Conservation (phyloP, 768 basidiomycete species). For the Leccinum barrowsii region DNA sequence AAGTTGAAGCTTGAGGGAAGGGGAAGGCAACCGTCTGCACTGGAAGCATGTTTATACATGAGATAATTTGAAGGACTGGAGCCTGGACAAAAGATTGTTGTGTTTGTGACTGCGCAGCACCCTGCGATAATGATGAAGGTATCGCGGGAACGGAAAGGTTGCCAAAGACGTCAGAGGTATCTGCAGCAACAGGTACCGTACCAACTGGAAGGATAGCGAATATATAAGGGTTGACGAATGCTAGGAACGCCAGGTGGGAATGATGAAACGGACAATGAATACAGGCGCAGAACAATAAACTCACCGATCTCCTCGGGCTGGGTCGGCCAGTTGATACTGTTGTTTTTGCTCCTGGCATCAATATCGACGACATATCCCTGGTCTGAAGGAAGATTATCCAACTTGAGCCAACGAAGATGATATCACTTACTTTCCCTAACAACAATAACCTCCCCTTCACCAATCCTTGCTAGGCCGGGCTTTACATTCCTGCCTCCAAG, state of each 20-base stretch:
- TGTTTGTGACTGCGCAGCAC: slow-evolving; percentile 22
- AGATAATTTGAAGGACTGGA: slow-evolving; percentile 65
- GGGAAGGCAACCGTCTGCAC: slow-evolving; percentile 67
- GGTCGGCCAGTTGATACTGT: slow-evolving; percentile 68
- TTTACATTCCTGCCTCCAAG: slow-evolving; percentile 66
- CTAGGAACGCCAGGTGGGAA: slow-evolving; percentile 50
- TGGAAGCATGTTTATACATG: slow-evolving; percentile 59
- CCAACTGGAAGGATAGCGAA: slow-evolving; percentile 73
- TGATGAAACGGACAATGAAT: slow-evolving; percentile 60
- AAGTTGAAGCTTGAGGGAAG: slow-evolving; percentile 38
- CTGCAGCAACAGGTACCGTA: slow-evolving; percentile 39
- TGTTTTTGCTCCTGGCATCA: slow-evolving; percentile 52
- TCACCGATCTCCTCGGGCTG: slow-evolving; percentile 79
- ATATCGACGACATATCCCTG: slow-evolving; percentile 63
- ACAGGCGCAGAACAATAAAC: slow-evolving; percentile 14
- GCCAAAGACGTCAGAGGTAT: slow-evolving; percentile 20
- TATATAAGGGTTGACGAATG: slow-evolving; percentile 73
- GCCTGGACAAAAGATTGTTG: slow-evolving; percentile 45
- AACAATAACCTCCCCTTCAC: slow-evolving; percentile 63
- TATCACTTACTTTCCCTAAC: slow-evolving; percentile 72
- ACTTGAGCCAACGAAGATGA: background rate
- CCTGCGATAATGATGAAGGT: slow-evolving; percentile 13
- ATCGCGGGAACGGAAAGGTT: slow-evolving; percentile 6
- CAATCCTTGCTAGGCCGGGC: slow-evolving; percentile 53
- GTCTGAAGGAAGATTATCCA: slow-evolving; percentile 38